Conservation (phyloP, 768 basidiomycete species). For the Postia placenta region DNA sequence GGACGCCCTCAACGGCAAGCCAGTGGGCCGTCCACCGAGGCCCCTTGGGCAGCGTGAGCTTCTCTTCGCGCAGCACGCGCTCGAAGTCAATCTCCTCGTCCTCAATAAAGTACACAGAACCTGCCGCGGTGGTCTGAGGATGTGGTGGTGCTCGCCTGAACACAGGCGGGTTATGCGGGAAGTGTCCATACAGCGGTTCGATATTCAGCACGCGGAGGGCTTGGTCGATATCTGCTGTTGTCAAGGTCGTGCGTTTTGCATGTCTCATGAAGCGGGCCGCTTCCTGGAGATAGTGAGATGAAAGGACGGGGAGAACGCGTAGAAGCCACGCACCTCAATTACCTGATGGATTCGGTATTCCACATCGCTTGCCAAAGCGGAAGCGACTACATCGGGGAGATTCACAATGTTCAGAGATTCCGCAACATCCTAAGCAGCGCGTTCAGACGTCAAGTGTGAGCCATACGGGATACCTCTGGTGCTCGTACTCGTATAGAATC, state of each 20-base stretch:
- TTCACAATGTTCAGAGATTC: constrained; percentile 76
- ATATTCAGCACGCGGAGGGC: constrained; percentile 93
- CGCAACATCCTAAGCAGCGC: constrained; percentile 69
- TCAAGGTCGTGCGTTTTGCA: constrained; percentile 83
- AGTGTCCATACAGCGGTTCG: constrained; percentile 90
- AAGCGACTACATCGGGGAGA: constrained; percentile 74
- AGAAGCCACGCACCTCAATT: constrained; percentile 59
- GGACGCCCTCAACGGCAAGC: constrained; percentile 97
- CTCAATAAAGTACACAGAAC: constrained; percentile 86
- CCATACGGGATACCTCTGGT: constrained; percentile 6
- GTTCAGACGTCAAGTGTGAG: constrained; percentile 2
- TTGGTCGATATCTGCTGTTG: constrained; percentile 86
- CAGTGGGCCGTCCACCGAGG: constrained; percentile 93
- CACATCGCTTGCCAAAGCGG: constrained; percentile 88
- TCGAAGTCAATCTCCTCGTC: constrained; percentile 99
- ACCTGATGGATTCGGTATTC: constrained; percentile 96
- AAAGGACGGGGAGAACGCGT: background rate
- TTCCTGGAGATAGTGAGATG: constrained; percentile 47
- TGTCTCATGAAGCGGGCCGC: constrained; percentile 97
- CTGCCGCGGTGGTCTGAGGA: constrained; percentile 42
- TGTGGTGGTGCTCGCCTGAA: constrained; percentile 52
- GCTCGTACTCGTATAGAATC: constrained; percentile 24
- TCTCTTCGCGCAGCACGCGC: constrained; percentile 80
- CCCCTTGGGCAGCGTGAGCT: constrained; percentile 73
- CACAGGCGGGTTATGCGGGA: constrained; percentile 52